Base-by-base conservation (phyloP, 352 stramenopile genomes). In the Globisporangium iwayamae region DNA sequence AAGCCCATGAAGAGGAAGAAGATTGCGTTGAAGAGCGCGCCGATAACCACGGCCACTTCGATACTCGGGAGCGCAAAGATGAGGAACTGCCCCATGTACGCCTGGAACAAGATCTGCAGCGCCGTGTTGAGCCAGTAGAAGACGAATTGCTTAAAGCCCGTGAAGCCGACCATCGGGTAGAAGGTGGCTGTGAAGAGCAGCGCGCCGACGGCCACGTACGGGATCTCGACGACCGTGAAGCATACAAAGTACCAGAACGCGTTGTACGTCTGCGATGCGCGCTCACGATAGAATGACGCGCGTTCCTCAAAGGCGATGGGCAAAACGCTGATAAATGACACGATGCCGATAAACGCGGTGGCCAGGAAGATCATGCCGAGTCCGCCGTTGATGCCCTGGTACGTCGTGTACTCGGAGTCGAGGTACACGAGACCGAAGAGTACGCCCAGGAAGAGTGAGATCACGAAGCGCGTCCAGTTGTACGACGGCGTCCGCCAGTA, bases 221-320 rank as follows among this genome's bases (percentile, higher is more conserved):
- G 76, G 48, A 90, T 70, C 75, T 98, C 92, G 0, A 79, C 76
- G 34, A 98, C 32, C 11, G 83, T 91, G 14, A 55, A 60, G 18
- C 83, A 74, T 4, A 95, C 54, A 46, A 76, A 77, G 52, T 97
- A 91, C 55, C 83, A 78, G 14, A 73, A 47, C 39, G 80, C 61
- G 20, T 75, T 71, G 61, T 97, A 98, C 72, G 93, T 96, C 56
- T 84, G 63, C 1, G 85, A 79, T n/a, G 82, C 76, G 36, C 91
- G 85, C 65, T 98, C 90, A 3, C 88, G 73, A 74, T 97, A 97
- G 67, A 94, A 98, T 46, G 90, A 83, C 38, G 86, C 85, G 46
- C 93, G 81, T 56, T 98, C 87, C 50, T 83, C 74, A 58, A 87
- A 76, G 48, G 94, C 76, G 11, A 96, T 68, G 10, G 86, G 76